Evolutionary conservation across 2,329 filamentous ascomycete species (phyloP).

Genomic region (Stachybotrys chartarum): DNA sequence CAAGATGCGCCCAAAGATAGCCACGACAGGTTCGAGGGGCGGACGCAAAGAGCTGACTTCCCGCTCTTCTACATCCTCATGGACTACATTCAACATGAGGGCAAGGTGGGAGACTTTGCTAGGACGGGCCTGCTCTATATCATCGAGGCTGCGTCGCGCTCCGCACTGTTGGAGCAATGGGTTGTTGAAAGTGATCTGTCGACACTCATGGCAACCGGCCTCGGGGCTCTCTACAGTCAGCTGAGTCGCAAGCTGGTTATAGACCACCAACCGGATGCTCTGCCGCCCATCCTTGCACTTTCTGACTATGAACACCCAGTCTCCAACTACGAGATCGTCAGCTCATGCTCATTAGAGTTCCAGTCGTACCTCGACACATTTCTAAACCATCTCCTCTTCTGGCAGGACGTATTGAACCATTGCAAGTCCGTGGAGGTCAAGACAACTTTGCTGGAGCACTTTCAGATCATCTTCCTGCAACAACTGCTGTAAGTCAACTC

Average conservation of each 20-base stretch:
- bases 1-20: conserved; percentile 42
- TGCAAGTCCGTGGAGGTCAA: conserved; percentile 89
- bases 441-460: conserved; percentile 89
- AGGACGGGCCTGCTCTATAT: conserved; percentile 91
- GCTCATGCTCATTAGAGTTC: conserved; percentile 67
- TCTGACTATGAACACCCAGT: conserved; percentile 78
- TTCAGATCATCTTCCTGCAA: conserved; percentile 92
- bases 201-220: conserved; percentile 91
- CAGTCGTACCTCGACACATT: conserved; percentile 88
- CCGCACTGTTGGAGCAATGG: conserved; percentile 82
- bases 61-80: conserved; percentile 92
- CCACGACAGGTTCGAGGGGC: conserved; percentile 76
- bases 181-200: conserved; percentile 95
- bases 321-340: conserved; percentile 64
- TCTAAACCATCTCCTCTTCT: conserved; percentile 89
- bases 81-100: conserved; percentile 94
- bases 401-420: conserved; percentile 97
- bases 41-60: conserved; percentile 86
- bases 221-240: conserved; percentile 68
- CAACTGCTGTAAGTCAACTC: conserved; percentile 66
- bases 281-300: conserved; percentile 78
- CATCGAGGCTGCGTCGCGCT: conserved; percentile 85
- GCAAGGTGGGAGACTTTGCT: conserved; percentile 91
- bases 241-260: conserved; percentile 74
- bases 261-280: conserved; percentile 62